Percentiles rank a stretch among this genome's conserved stretches.
Conservation (phyloP, 2,329 filamentous ascomycete species). For the Aspergillus tanneri region DNA sequence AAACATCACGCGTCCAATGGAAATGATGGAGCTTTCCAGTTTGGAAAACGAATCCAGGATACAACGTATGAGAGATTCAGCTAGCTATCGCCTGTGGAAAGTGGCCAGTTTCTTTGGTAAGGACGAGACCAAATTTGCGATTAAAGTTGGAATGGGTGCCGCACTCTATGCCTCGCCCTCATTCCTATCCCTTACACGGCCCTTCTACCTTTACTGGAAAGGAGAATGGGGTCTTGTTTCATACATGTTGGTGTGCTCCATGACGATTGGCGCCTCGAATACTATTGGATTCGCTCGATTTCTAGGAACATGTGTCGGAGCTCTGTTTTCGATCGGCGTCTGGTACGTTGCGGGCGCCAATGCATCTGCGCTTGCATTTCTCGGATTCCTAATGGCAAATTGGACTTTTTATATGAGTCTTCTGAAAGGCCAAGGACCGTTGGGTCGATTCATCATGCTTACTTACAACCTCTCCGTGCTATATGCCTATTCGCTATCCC, state of each 20-base stretch:
- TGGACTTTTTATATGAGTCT: conserved; percentile 90
- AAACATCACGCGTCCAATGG: no score
- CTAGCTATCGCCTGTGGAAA: conserved; percentile 56
- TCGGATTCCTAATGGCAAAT: conserved; percentile 78
- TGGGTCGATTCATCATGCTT: conserved; percentile 89
- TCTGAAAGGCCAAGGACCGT: conserved; percentile 76
- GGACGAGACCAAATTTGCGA: conserved; percentile 73
- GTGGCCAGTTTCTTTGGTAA: conserved; percentile 58
- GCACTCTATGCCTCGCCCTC: conserved; percentile 85
- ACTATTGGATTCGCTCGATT: conserved; percentile 87
- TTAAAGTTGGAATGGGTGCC: conserved; percentile 91
- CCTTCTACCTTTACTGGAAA: conserved; percentile 81
- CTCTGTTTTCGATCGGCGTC: conserved; percentile 68
- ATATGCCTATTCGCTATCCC: conserved; percentile 87
- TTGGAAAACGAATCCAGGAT: no score
- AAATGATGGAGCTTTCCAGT: no score
- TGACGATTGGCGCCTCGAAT: conserved; percentile 95
- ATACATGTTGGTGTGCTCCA: conserved; percentile 97
- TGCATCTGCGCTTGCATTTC: conserved; percentile 69
- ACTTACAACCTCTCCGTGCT: conserved; percentile 95
- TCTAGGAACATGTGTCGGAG: conserved; percentile 80
- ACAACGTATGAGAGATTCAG: no score
- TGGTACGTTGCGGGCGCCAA: conserved; percentile 78
- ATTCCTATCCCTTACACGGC: conserved; percentile 75
- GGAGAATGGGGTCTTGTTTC: conserved; percentile 96